phyloP scores from a whole-genome alignment of 2,329 filamentous ascomycete species.

The Didymella pinodella region DNA sequence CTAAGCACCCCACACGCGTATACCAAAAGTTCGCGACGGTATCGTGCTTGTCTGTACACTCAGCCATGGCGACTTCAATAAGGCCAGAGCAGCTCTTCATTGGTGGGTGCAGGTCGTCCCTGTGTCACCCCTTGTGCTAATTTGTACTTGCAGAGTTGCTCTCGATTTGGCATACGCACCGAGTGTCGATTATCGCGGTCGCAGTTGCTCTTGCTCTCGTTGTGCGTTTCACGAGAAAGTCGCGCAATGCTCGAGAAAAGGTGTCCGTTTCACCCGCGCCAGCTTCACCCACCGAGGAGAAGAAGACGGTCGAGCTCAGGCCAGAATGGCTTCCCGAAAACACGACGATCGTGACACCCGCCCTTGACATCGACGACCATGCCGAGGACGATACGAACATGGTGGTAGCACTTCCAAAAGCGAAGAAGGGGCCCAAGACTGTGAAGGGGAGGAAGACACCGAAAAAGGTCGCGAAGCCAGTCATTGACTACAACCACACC shows the following conservation, averaged over 20 bases:
- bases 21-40: conserved; percentile 19
- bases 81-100: conserved; percentile 18
- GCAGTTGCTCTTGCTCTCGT: conserved; percentile 40
- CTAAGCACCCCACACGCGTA: conserved; percentile 22
- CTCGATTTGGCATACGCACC: conserved; percentile 49
- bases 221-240: conserved; percentile 40
- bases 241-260: conserved; percentile 40
- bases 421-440: conserved; percentile 48
- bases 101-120: conserved; percentile 1
- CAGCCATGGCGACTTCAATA: conserved; percentile 15
- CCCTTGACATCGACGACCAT: conserved; percentile 40
- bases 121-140: neutral
- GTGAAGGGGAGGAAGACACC: conserved; percentile 48
- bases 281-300: conserved; percentile 44
- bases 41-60: neutral
- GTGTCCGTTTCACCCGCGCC: conserved; percentile 42
- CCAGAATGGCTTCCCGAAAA: conserved; percentile 49
- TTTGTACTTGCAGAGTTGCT: conserved; percentile 39
- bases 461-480: conserved; percentile 31
- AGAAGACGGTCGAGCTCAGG: conserved; percentile 42
- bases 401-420: conserved; percentile 32
- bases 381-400: conserved; percentile 38
- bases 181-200: conserved; percentile 45
- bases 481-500: conserved; percentile 36
- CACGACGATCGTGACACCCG: conserved; percentile 32